Percentiles rank a stretch among this genome's conserved stretches.
These are phyloP conservation scores for Peniophora sp. DNA, from an alignment of 1,284 basidiomycete species.

Conservation along the genomic window DNA sequence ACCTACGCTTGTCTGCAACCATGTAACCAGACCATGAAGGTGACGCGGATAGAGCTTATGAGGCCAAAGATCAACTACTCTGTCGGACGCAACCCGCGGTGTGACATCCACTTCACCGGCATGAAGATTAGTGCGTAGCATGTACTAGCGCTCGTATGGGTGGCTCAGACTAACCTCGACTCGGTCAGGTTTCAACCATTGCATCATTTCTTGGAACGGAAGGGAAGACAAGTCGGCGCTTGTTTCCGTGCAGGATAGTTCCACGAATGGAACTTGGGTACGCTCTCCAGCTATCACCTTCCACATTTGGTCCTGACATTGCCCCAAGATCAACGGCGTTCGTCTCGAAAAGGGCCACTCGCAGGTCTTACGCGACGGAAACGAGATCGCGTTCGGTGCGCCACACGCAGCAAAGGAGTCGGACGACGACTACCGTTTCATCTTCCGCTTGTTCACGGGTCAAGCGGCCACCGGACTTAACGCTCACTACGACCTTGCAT, in stretches of 20 bases:
- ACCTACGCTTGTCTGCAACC: conserved; percentile 67
- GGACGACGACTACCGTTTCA: conserved; percentile 53
- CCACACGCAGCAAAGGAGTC: conserved; percentile 34
- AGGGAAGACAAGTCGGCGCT: conserved; percentile 39
- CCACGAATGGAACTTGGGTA: conserved; percentile 84
- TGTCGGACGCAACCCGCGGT: conserved; percentile 48
- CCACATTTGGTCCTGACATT: background rate
- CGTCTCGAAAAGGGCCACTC: conserved; percentile 52
- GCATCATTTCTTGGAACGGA: conserved; percentile 60
- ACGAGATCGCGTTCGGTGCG: conserved; percentile 77
- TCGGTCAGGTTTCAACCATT: conserved; percentile 63
- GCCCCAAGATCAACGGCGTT: conserved; percentile 59
- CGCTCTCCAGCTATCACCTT: conserved; percentile 23
- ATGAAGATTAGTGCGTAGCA: conserved; percentile 65
- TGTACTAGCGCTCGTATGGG: conserved; percentile 5
- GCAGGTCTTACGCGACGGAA: conserved; percentile 65
- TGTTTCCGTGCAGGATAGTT: conserved; percentile 63
- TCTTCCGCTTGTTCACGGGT: conserved; percentile 44
- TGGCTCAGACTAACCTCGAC: too few species aligned
- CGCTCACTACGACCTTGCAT: conserved; percentile 53
- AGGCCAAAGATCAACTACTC: conserved; percentile 37
- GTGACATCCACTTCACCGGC: conserved; percentile 51
- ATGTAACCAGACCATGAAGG: conserved; percentile 30
- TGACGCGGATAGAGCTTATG: conserved; percentile 52
- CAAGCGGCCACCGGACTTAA: conserved; percentile 46